Conservation (phyloP, 2,329 filamentous ascomycete species). For the Colletotrichum salicis region DNA sequence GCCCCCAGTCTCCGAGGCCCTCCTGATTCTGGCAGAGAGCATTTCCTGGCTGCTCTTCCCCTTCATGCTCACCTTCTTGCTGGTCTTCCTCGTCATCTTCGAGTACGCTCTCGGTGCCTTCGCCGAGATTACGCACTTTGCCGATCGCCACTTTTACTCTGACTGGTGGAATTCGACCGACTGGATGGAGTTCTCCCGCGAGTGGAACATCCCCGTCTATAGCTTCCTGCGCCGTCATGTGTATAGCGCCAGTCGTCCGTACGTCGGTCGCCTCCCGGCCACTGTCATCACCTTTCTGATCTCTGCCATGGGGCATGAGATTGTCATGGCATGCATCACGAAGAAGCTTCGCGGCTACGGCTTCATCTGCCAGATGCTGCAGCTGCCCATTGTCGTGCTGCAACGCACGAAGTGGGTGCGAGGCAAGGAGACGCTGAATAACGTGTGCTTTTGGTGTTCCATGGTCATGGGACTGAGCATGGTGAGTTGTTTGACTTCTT, state of each 20-base stretch:
- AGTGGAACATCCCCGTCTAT: conserved; percentile 99
- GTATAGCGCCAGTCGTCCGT: conserved; percentile 82
- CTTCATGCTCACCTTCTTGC: conserved; percentile 94
- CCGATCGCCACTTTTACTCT: conserved; percentile 91
- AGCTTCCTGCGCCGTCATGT: conserved; percentile 95
- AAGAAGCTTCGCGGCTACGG: conserved; percentile 96
- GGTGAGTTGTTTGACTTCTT: conserved; percentile 60
- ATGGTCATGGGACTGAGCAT: conserved; percentile 89
- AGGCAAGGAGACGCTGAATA: conserved; percentile 82
- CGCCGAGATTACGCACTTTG: conserved; percentile 93
- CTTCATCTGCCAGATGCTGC: conserved; percentile 94
- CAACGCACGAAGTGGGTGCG: conserved; percentile 84
- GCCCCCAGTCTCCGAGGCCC: conserved; percentile 68
- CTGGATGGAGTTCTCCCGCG: conserved; percentile 94
- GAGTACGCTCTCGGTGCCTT: conserved; percentile 96
- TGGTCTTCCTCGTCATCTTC: conserved; percentile 98
- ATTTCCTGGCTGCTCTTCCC: conserved; percentile 94
- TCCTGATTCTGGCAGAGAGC: conserved; percentile 86
- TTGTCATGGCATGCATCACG: conserved; percentile 98
- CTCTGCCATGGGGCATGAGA: conserved; percentile 88
- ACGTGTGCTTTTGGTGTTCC: conserved; percentile 89
- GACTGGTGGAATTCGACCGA: conserved; percentile 83
- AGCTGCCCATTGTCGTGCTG: conserved; percentile 92
- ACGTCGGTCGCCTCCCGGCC: conserved; percentile 80
- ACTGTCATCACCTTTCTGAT: conserved; percentile 93